These are phyloP conservation scores for Gelatoporia subvermispora DNA, from an alignment of 768 basidiomycete genomes.

Conservation along the genomic window DNA sequence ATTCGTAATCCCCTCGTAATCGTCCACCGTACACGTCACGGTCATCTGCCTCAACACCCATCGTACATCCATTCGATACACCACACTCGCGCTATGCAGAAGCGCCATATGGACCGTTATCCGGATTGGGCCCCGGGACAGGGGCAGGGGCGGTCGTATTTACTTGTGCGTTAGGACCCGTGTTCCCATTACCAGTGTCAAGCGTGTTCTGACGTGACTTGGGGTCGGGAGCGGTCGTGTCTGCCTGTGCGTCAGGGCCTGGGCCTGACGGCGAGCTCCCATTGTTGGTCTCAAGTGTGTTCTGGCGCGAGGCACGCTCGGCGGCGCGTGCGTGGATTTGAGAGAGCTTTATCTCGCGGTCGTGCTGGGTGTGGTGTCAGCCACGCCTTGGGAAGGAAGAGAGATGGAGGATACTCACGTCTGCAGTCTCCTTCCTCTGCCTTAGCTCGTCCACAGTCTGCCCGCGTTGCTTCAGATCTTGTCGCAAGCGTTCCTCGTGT, in stretches of 20 bases:
- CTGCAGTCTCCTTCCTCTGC: slow-evolving; percentile 24
- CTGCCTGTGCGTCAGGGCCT: no score
- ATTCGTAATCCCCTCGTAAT: no score
- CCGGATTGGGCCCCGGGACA: no score
- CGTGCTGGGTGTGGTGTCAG: slow-evolving; percentile 13
- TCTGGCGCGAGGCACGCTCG: not conserved
- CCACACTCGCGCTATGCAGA: no score
- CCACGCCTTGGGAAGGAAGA: not conserved
- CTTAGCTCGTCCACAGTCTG: slow-evolving; percentile 20
- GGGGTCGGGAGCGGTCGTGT: slow-evolving; percentile 15
- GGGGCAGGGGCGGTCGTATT: slow-evolving; percentile 16
- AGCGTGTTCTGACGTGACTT: not conserved
- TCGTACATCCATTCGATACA: no score
- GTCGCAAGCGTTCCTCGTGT: slow-evolving; percentile 20
- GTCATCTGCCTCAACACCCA: no score
- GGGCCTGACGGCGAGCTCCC: no score
- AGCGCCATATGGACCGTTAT: no score
- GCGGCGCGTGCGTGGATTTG: slow-evolving; percentile 22
- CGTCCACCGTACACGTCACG: no score
- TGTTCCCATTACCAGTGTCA: not conserved
- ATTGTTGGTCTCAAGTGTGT: not conserved
- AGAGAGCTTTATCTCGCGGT: slow-evolving; percentile 19
- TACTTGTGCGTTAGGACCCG: no score
- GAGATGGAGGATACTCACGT: slow-evolving; percentile 15
- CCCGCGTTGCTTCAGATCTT: slow-evolving; percentile 20